Percentiles rank a stretch among this genome's conserved stretches.
Evolutionary conservation across 306 rosid species (phyloP).

Genomic region (Gillenia trifoliata): DNA sequence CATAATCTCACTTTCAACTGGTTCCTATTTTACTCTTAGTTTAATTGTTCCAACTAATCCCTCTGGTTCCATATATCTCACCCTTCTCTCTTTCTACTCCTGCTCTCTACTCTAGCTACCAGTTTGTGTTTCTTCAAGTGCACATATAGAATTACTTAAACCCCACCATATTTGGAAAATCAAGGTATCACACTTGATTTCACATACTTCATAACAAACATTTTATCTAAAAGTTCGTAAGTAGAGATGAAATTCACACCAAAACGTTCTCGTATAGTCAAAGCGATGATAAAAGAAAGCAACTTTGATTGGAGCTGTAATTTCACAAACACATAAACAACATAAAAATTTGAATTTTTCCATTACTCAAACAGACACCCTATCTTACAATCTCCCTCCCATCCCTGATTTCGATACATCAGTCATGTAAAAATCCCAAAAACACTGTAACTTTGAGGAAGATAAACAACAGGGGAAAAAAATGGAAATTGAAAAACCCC

Average conservation of each 20-base stretch:
- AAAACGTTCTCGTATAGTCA: background rate
- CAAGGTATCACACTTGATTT: background rate
- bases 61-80: background rate
- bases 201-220: background rate
- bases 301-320: background rate
- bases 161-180: background rate
- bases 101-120: background rate
- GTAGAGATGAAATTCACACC: background rate
- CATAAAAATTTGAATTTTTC: background rate
- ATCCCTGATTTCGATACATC: background rate
- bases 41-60: background rate
- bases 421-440: background rate
- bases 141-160: background rate
- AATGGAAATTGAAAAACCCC: background rate
- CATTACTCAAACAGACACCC: background rate
- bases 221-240: background rate
- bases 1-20: background rate
- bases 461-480: background rate
- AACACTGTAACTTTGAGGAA: background rate
- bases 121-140: background rate
- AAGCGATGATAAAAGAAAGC: background rate
- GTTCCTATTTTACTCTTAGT: background rate
- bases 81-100: background rate
- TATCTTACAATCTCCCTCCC: background rate
- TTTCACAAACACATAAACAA: background rate